A percentile compares a stretch with the other conserved stretches of the same genome.
These are phyloP conservation scores for Fusarium sp. DNA, from an alignment of 2,329 filamentous ascomycete genomes.

Conservation along the genomic window DNA sequence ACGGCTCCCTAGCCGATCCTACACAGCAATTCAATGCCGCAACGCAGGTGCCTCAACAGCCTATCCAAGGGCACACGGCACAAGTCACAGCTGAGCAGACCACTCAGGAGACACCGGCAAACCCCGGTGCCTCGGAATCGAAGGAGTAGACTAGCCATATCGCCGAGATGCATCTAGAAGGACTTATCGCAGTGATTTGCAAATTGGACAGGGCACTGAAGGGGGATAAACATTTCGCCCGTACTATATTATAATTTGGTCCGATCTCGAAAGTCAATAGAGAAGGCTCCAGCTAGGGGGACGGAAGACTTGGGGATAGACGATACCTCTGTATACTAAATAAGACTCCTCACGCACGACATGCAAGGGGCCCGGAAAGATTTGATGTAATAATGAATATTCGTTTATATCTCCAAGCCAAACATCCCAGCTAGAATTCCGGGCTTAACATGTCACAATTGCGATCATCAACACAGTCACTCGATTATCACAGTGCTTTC, in stretches of 20 bases:
- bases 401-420: not conserved
- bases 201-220: not conserved
- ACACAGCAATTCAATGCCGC: conserved; percentile 21
- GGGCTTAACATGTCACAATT: not conserved
- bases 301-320: conserved; percentile 27
- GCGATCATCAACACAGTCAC: not conserved
- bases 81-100: conserved; percentile 18
- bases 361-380: not conserved
- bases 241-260: not conserved
- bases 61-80: conserved; percentile 6
- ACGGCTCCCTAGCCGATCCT: conserved; percentile 18
- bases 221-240: not conserved
- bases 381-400: not conserved
- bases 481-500: not conserved
- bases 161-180: not conserved
- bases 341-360: conserved; percentile 13
- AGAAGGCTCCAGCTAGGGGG: not conserved
- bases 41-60: conserved; percentile 6
- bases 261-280: not conserved
- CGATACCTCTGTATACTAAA: conserved; percentile 43
- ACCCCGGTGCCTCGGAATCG: conserved; percentile 1
- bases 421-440: not conserved
- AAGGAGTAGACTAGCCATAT: conserved; percentile 4
- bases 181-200: not conserved
- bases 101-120: conserved; percentile 10